Percentiles rank a stretch among this genome's conserved stretches.
These are phyloP conservation scores for Maudiozyma bulderi DNA, from an alignment of 805 yeast species.

Conservation along the genomic window DNA sequence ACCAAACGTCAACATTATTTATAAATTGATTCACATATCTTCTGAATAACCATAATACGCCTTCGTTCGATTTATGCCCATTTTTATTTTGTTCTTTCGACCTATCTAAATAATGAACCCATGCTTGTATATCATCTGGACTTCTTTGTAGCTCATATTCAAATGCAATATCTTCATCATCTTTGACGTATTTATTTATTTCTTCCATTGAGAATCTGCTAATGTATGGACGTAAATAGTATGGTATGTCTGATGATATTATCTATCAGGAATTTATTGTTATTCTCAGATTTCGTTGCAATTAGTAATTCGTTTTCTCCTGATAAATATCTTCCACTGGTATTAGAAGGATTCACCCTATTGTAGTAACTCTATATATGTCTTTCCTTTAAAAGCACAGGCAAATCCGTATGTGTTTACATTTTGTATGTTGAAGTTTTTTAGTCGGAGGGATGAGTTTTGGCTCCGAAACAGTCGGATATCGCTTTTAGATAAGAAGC, in stretches of 20 bases:
- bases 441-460: too few species aligned
- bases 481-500: too few species aligned
- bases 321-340: too few species aligned
- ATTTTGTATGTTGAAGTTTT: too few species aligned
- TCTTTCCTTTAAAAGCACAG: too few species aligned
- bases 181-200: conserved; percentile 5
- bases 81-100: conserved; percentile 18
- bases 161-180: conserved; percentile 33
- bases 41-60: conserved; percentile 24
- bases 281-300: not conserved
- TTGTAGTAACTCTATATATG: too few species aligned
- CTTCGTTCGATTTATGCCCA: conserved; percentile 9
- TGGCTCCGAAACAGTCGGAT: too few species aligned
- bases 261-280: not conserved
- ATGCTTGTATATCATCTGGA: conserved; percentile 29
- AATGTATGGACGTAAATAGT: not conserved
- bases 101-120: conserved; percentile 38
- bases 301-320: not conserved
- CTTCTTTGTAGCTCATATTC: conserved; percentile 36
- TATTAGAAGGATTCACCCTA: too few species aligned
- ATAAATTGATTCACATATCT: conserved; percentile 29
- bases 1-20: conserved; percentile 15
- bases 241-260: not conserved
- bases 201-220: not conserved
- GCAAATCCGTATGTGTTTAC: too few species aligned